phyloP scores from a whole-genome alignment of 306 rosid species.

The Quercus mongolica region DNA sequence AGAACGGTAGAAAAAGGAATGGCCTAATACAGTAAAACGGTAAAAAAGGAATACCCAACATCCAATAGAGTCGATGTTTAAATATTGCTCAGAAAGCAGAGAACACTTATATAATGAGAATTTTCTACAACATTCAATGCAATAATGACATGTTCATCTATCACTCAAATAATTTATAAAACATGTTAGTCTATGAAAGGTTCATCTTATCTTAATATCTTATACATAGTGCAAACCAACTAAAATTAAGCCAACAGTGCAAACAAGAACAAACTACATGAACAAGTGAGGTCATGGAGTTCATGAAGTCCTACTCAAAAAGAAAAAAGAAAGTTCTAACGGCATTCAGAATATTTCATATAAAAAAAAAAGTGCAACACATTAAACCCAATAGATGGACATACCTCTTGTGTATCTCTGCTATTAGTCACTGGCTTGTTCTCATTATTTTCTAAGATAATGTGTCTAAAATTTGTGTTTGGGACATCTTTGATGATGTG shows the following conservation, averaged over 20 bases:
- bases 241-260: background rate
- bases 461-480: conserved; percentile 77
- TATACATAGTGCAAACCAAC: background rate
- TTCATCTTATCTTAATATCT: background rate
- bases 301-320: background rate
- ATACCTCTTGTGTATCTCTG: conserved; percentile 95
- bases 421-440: conserved; percentile 97
- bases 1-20: background rate
- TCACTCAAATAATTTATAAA: background rate
- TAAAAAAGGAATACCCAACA: background rate
- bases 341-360: background rate
- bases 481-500: conserved; percentile 84
- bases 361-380: background rate
- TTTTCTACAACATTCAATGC: background rate
- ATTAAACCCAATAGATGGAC: background rate
- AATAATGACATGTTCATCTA: background rate
- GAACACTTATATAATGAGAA: too few relatives aligned
- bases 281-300: background rate
- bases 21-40: background rate
- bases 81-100: too few relatives aligned
- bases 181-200: background rate
- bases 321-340: background rate
- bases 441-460: conserved; percentile 84
- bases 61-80: too few relatives aligned
- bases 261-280: background rate